phyloP scores from a whole-genome alignment of 169 alveolate species.

The Plasmodium falciparum region DNA sequence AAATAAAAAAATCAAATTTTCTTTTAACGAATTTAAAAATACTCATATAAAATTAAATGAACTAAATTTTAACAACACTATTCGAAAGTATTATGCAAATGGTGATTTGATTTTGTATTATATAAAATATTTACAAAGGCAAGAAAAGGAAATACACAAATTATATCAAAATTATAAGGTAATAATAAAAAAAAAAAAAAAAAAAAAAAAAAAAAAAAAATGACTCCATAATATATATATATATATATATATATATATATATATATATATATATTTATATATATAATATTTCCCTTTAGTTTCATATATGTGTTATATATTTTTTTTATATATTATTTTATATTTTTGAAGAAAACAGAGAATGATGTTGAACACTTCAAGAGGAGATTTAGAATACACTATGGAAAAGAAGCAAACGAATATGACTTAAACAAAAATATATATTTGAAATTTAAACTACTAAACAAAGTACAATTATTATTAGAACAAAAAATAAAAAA shows the following conservation, averaged over 20 bases:
- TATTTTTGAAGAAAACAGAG: slow-evolving; percentile 10
- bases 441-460: background rate
- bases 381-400: slow-evolving; percentile 30
- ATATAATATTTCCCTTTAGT: too few relatives aligned
- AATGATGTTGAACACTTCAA: slow-evolving; percentile 23
- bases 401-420: slow-evolving; percentile 21
- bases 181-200: background rate
- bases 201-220: background rate
- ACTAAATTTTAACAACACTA: slow-evolving; percentile 21
- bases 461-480: slow-evolving; percentile 7
- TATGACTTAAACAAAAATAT: slow-evolving; percentile 22
- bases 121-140: slow-evolving; percentile 15
- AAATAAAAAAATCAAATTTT: slow-evolving; percentile 18
- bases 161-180: slow-evolving; percentile 17
- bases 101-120: slow-evolving; percentile 23
- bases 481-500: slow-evolving; percentile 38
- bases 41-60: slow-evolving; percentile 2
- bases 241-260: background rate
- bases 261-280: background rate
- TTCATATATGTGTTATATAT: too few relatives aligned
- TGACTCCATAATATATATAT: background rate
- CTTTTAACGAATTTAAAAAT: slow-evolving; percentile 16
- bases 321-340: background rate
- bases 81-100: slow-evolving; percentile 28
- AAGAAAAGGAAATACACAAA: slow-evolving; percentile 6